Base-by-base conservation (phyloP, 2,329 filamentous ascomycete genomes). In the Periconia sp. region DNA sequence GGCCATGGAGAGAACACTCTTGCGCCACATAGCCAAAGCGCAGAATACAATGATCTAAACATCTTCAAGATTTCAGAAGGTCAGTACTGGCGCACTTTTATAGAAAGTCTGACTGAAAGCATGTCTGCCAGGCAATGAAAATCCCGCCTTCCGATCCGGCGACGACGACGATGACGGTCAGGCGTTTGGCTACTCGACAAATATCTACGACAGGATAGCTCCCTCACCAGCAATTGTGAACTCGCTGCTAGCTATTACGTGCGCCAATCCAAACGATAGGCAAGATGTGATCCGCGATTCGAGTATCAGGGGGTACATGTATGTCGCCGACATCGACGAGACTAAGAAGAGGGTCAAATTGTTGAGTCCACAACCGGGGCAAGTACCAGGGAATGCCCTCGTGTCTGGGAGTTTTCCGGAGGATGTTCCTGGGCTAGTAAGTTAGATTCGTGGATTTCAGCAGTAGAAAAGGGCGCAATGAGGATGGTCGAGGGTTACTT, bases 251-350 rank as follows among this genome's bases (percentile, higher is more conserved):
- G 90, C 92, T 0, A 85, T 99, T 39, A 90, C 95, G 70, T 85
- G 91, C 63, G 90, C 88, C 32, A 79, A 82, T 2, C 71, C 82
- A 0, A 84, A 81, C 33, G 90, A 94, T 48, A 74, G 81, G 1
- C 80, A 87, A 5, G 84, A 89, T 34, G 80, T 83, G 1, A 85
- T 97, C 31, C 82, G 89, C 10, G 87, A 92, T 56, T 85, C 91
- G 6, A 87, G 86, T 42, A 85, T 97, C 21, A 87, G 95, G 80
- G 94, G 94, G 0, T 99, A 95, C 63, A 81, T 96, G 21, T 96
- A 96, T 62, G 88, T 97, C 12, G 87, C 89, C 1, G 89, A 96
- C 49, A 89, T 97, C 4, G 92, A 99, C 62, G 88, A 89, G 63
- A 86, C 87, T 57, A 88, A 88, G 68, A 84, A 84, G 54, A 88